A percentile compares a stretch with the other conserved stretches of the same genome.
Evolutionary conservation across 805 yeast genomes (phyloP).

Genomic region (Suhomyces sp.): DNA sequence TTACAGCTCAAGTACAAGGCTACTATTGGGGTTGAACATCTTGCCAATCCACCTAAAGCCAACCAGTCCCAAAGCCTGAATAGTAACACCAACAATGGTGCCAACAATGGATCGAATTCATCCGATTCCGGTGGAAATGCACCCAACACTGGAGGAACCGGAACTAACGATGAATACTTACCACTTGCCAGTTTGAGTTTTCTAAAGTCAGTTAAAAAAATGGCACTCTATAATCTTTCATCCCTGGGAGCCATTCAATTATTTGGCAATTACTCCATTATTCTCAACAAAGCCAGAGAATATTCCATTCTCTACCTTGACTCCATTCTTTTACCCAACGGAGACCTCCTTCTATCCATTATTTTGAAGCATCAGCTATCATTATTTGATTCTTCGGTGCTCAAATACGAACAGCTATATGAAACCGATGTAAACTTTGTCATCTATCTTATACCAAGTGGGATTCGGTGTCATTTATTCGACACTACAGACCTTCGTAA

Average conservation of each 20-base stretch:
- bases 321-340: conserved; percentile 37
- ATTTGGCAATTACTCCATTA: conserved; percentile 40
- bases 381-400: conserved; percentile 27
- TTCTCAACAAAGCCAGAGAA: conserved; percentile 10
- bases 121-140: no score
- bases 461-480: conserved; percentile 43
- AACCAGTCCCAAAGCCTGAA: no score
- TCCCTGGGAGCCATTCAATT: conserved; percentile 21
- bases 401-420: conserved; percentile 9
- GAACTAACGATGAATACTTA: conserved; percentile 27
- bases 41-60: conserved; percentile 32
- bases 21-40: conserved; percentile 21
- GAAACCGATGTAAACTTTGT: conserved; percentile 26
- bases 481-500: conserved; percentile 26
- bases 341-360: conserved; percentile 37
- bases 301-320: conserved; percentile 30
- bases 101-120: conserved; percentile 8
- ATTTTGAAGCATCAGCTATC: conserved; percentile 22
- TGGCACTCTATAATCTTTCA: conserved; percentile 34
- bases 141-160: no score
- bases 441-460: conserved; percentile 42
- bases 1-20: conserved; percentile 23
- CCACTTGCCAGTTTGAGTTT: conserved; percentile 38
- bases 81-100: no score
- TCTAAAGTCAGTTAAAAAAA: conserved; percentile 40